Evolutionary conservation across 129 eudicot species (phyloP), one percentile per base, ranked within the genome.

Genomic region (Lactuca sativa): DNA sequence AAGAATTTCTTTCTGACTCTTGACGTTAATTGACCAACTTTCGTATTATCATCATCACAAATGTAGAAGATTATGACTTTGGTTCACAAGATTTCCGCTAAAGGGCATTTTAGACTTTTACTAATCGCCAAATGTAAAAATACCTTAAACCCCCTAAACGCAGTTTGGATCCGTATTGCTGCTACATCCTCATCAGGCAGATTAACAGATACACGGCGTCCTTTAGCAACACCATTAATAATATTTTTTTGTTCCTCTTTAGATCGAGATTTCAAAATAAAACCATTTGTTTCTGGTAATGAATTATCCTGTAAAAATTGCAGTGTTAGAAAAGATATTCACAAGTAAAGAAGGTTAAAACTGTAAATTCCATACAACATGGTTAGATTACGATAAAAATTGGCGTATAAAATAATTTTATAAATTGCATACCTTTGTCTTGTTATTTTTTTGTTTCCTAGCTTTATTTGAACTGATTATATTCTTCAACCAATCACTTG

Each of bases 401-500:
- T 36, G 15, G 56, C 33, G 43, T 16, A 30, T 74, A 17, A 59
- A 59, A 4, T 62, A 51, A 65, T 25, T 34, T 33, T 53, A 47
- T 15, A 63, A 36, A 41, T 10, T 37, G 55, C 75, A 17, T 77
- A 88, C 95, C 95, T 84, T 84, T n/a, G 69, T 67, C 62, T 58
- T 77, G 66, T 75, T 77, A 56, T 78, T 66, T 73, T 71, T 80
- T 54, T 37, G 82, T 61, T 77, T 81, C 77, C 87, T 85, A 36
- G 79, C 84, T 88, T 80, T 85, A 84, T 88, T 88, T 65, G 59
- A 74, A 77, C 84, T 81, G 64, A 88, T 75, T 80, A 85, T 77
- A 72, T 77, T 88, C 83, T 80, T 88, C 58, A 88, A 73, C 88
- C 95, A 88, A 72, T 80, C 86, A 69, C 95, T 82, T 3, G 90